A percentile compares a stretch with the other conserved stretches of the same genome.
Evolutionary conservation across 2,329 filamentous ascomycete species (phyloP).

Genomic region (Sordariomycetes sp.): DNA sequence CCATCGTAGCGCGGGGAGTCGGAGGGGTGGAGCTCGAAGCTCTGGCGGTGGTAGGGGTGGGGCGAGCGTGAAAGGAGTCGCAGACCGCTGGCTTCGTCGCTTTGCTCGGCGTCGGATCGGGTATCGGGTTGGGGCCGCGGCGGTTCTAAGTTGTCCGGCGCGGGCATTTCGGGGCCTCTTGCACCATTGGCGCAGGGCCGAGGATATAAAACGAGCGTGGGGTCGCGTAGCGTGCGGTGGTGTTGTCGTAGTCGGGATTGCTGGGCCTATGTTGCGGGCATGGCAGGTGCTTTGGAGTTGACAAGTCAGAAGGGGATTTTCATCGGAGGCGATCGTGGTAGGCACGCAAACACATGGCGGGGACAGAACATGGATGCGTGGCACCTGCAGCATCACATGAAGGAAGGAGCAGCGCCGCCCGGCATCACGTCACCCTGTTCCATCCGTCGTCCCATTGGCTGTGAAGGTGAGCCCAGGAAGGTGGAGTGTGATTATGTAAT

Average conservation of each 20-base stretch:
- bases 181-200: background rate
- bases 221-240: background rate
- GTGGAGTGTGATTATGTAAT: background rate
- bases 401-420: background rate
- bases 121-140: background rate
- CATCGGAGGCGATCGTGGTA: background rate
- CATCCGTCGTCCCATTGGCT: background rate
- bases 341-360: background rate
- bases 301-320: background rate
- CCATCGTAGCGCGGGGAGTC: conserved; percentile 12
- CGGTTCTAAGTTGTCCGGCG: background rate
- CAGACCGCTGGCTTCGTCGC: conserved; percentile 22
- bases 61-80: conserved; percentile 47
- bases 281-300: background rate
- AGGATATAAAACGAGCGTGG: background rate
- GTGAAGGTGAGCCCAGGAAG: background rate
- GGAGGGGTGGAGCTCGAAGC: conserved; percentile 38
- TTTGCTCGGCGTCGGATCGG: conserved; percentile 14
- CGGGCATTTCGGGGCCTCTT: conserved; percentile 4
- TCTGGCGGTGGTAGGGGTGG: conserved; percentile 53
- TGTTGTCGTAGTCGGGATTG: background rate
- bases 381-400: background rate
- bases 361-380: background rate
- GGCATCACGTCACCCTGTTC: background rate
- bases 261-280: background rate